phyloP scores from a whole-genome alignment of 805 yeast species.

The Diddensiella santjacobensis region DNA sequence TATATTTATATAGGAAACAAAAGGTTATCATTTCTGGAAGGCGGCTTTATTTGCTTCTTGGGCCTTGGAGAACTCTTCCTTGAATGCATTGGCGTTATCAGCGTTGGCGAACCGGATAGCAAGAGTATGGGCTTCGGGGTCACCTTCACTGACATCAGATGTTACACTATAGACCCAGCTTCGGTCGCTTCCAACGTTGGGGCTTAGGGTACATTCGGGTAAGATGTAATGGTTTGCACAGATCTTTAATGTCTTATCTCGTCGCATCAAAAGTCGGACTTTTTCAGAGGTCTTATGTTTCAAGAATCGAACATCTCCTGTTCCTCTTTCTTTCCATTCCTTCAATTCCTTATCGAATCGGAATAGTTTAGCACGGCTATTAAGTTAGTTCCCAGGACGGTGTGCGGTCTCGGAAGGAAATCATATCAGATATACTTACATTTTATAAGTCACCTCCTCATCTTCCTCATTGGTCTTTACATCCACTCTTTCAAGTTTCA shows the following conservation, averaged over 20 bases:
- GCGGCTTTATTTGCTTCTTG: constrained; percentile 59
- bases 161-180: constrained; percentile 97
- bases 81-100: constrained; percentile 85
- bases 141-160: constrained; percentile 94
- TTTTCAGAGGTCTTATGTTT: constrained; percentile 79
- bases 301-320: constrained; percentile 95
- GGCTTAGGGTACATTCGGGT: constrained; percentile 76
- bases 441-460: constrained; percentile 78
- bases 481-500: constrained; percentile 90
- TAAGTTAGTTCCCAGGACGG: too few species aligned
- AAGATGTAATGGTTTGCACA: constrained; percentile 88
- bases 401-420: too few species aligned
- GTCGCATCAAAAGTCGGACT: constrained; percentile 94
- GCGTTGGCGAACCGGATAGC: constrained; percentile 80
- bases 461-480: constrained; percentile 94
- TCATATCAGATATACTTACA: constrained; percentile 37
- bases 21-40: constrained; percentile 5
- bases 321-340: constrained; percentile 99
- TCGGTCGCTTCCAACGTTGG: constrained; percentile 95
- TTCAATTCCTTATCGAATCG: constrained; percentile 77
- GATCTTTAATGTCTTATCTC: constrained; percentile 96
- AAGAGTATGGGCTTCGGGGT: constrained; percentile 90
- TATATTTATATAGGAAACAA: too few species aligned
- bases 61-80: constrained; percentile 85
- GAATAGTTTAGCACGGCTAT: constrained; percentile 81